Evolutionary conservation across 2,329 filamentous ascomycete genomes (phyloP).

Genomic region (Blastomyces parvus): DNA sequence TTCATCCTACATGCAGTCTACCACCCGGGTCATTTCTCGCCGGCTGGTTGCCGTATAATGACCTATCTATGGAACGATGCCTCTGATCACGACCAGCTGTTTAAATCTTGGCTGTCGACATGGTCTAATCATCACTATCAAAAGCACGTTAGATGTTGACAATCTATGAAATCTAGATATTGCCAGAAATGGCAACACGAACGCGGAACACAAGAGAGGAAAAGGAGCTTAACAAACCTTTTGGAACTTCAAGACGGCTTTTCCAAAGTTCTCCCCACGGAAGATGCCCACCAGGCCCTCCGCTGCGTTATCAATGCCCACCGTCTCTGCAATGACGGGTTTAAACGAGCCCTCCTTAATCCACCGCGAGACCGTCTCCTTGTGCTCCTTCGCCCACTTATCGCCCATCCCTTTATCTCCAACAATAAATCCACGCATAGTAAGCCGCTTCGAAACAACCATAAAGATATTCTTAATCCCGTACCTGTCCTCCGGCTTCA

Average conservation of each 20-base stretch:
- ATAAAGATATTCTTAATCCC: slow-evolving; percentile 57
- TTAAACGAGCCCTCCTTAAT: slow-evolving; percentile 66
- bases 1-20: background rate
- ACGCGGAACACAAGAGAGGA: background rate
- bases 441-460: slow-evolving; percentile 58
- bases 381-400: slow-evolving; percentile 59
- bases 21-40: background rate
- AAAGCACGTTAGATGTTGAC: background rate
- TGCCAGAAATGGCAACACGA: background rate
- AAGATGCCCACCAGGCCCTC: slow-evolving; percentile 68
- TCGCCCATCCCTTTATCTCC: slow-evolving; percentile 54
- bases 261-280: slow-evolving; percentile 73
- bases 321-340: slow-evolving; percentile 56
- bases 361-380: slow-evolving; percentile 67
- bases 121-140: background rate
- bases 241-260: slow-evolving; percentile 66
- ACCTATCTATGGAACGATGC: background rate
- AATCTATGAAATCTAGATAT: background rate
- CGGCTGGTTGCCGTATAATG: background rate
- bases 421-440: slow-evolving; percentile 68
- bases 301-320: slow-evolving; percentile 67
- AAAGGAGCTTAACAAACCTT: slow-evolving; percentile 17
- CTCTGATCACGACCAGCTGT: background rate
- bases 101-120: background rate
- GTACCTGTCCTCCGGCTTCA: slow-evolving; percentile 47